Percentiles rank a stretch among this genome's conserved stretches.
Conservation (phyloP, 2,329 filamentous ascomycete genomes). For the Epichloe elymi region DNA sequence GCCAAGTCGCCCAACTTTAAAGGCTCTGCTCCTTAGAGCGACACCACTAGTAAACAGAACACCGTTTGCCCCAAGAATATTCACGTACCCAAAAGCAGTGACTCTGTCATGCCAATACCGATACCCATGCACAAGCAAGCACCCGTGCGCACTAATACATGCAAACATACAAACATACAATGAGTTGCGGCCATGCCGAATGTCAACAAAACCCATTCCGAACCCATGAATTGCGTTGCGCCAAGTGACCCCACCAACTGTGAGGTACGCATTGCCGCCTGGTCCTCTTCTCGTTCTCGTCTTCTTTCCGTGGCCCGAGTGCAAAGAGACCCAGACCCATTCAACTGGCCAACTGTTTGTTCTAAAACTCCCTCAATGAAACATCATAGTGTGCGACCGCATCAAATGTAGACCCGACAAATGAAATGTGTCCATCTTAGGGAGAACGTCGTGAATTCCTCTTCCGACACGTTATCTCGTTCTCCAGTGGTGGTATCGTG, state of each 20-base stretch:
- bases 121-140: background rate
- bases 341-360: background rate
- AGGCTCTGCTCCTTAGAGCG: background rate
- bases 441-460: background rate
- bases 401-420: background rate
- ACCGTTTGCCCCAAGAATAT: background rate
- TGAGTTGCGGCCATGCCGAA: too few species aligned
- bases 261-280: conserved; percentile 2
- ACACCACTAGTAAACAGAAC: background rate
- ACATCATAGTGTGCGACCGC: background rate
- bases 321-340: background rate
- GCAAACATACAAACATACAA: background rate
- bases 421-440: background rate
- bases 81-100: background rate
- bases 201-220: background rate
- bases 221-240: background rate
- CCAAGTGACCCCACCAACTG: background rate
- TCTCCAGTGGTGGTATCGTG: background rate
- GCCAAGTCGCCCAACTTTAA: background rate
- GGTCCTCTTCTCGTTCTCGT: background rate
- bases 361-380: background rate
- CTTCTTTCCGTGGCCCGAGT: background rate
- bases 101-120: background rate
- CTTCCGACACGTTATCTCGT: background rate
- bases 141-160: background rate